phyloP scores from a whole-genome alignment of 2,329 filamentous ascomycete species.

The Sarocladium strictum region DNA sequence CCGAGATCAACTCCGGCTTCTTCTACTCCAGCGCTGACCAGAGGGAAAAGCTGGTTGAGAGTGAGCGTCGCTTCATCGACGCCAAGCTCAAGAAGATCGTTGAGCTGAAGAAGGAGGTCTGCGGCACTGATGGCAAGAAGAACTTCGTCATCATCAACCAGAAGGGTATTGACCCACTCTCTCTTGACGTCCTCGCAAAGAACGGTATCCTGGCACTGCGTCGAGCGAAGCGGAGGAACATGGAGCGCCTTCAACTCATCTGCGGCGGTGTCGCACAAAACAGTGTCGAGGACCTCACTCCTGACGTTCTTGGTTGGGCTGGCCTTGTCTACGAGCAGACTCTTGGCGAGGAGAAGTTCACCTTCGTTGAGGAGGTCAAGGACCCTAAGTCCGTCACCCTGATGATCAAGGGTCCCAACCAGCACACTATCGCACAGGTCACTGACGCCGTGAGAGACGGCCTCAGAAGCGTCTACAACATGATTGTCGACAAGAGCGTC shows the following conservation, averaged over 20 bases:
- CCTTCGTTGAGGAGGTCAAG: conserved; percentile 97
- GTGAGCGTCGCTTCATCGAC: conserved; percentile 91
- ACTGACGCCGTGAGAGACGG: conserved; percentile 95
- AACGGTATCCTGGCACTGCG: conserved; percentile 94
- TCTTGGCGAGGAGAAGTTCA: conserved; percentile 97
- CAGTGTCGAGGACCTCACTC: conserved; percentile 86
- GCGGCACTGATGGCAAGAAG: conserved; percentile 87
- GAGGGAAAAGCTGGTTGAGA: conserved; percentile 95
- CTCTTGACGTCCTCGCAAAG: conserved; percentile 92
- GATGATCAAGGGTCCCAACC: conserved; percentile 95
- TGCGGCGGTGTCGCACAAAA: conserved; percentile 91
- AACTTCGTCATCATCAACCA: conserved; percentile 98
- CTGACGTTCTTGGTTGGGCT: conserved; percentile 90
- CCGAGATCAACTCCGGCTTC: conserved; percentile 97
- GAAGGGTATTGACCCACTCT: conserved; percentile 96
- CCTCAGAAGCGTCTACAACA: conserved; percentile 95
- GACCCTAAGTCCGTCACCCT: conserved; percentile 97
- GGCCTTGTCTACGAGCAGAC: conserved; percentile 96
- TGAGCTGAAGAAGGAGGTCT: conserved; percentile 95
- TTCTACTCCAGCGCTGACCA: conserved; percentile 98
- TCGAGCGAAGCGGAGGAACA: conserved; percentile 95
- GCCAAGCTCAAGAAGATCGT: conserved; percentile 97
- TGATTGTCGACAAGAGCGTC: conserved; percentile 96
- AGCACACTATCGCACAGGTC: conserved; percentile 94
- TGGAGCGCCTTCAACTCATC: conserved; percentile 94